phyloP scores from a whole-genome alignment of 1,284 basidiomycete species.

The Boletellus deceptivus region DNA sequence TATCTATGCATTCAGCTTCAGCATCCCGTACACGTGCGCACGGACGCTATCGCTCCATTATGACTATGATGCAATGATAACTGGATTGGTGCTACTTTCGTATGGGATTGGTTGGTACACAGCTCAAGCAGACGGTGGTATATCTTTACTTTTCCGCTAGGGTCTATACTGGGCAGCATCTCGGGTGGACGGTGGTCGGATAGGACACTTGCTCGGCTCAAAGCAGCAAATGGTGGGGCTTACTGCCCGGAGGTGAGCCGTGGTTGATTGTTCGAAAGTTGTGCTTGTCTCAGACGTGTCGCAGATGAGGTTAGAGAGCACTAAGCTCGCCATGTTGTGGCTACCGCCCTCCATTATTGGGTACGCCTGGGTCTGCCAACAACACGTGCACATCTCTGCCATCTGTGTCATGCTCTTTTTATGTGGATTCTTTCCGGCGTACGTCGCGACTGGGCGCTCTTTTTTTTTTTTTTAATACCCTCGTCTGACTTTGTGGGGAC shows the following conservation, averaged over 20 bases:
- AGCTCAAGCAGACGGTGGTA: too few relatives aligned
- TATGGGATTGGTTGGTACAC: conserved; percentile 61
- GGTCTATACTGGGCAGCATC: conserved; percentile 68
- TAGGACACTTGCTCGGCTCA: conserved; percentile 54
- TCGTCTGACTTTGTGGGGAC: too few relatives aligned
- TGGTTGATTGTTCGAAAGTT: background rate
- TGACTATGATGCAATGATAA: conserved; percentile 66
- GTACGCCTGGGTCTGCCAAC: conserved; percentile 77
- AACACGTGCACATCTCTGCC: conserved; percentile 41
- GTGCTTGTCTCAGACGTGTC: background rate
- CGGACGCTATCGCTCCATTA: conserved; percentile 68
- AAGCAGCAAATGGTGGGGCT: conserved; percentile 60
- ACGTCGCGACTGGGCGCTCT: too few relatives aligned
- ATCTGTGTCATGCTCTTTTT: too few relatives aligned
- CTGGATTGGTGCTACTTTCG: conserved; percentile 76
- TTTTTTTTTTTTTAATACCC: too few relatives aligned
- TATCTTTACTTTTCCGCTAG: conserved; percentile 29
- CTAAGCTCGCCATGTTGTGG: conserved; percentile 34
- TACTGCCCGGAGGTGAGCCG: conserved; percentile 62
- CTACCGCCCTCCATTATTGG: conserved; percentile 56
- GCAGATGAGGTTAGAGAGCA: conserved; percentile 77
- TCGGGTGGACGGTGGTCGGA: conserved; percentile 82
- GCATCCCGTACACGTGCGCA: conserved; percentile 71
- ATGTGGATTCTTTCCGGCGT: too few relatives aligned
- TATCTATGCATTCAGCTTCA: conserved; percentile 69